These are phyloP conservation scores for Globisporangium acanthophoron DNA, from an alignment of 352 stramenopile genomes.

Conservation along the genomic window DNA sequence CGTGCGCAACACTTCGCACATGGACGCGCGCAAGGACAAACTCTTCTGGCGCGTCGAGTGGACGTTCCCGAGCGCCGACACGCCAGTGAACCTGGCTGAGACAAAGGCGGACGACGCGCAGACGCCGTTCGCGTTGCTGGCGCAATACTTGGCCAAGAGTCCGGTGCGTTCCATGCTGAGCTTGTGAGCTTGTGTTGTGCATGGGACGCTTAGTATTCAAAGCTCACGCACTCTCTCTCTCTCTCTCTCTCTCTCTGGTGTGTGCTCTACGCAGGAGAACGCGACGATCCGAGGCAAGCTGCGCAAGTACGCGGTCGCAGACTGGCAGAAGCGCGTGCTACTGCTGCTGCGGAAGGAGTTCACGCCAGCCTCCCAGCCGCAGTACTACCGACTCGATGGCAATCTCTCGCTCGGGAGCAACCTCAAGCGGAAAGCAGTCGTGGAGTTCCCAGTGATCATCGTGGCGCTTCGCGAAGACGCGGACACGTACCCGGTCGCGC, in stretches of 20 bases:
- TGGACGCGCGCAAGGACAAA: slow-evolving; percentile 53
- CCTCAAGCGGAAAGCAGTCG: slow-evolving; percentile 67
- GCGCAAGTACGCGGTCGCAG: slow-evolving; percentile 47
- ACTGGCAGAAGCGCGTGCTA: slow-evolving; percentile 53
- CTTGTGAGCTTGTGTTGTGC: not conserved
- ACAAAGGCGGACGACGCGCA: slow-evolving; percentile 39
- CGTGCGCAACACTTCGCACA: slow-evolving; percentile 65
- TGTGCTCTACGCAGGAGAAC: slow-evolving; percentile 42
- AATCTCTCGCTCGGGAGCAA: slow-evolving; percentile 61
- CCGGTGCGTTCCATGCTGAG: slow-evolving; percentile 28
- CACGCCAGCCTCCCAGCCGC: slow-evolving; percentile 45
- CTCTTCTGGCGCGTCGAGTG: slow-evolving; percentile 82
- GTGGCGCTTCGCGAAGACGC: slow-evolving; percentile 42
- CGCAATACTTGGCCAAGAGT: slow-evolving; percentile 47
- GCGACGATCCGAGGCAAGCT: slow-evolving; percentile 59
- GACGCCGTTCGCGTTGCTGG: slow-evolving; percentile 55
- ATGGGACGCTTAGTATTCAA: too few relatives aligned
- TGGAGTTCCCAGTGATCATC: slow-evolving; percentile 75
- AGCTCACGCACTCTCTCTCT: not conserved
- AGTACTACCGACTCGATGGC: slow-evolving; percentile 72
- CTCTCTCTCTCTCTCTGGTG: not conserved
- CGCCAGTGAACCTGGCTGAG: slow-evolving; percentile 42
- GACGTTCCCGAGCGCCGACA: slow-evolving; percentile 50
- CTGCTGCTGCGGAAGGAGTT: slow-evolving; percentile 81
- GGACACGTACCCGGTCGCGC: slow-evolving; percentile 47